Conservation (phyloP, 2,329 filamentous ascomycete species). For the Calonectria fujianensis region DNA sequence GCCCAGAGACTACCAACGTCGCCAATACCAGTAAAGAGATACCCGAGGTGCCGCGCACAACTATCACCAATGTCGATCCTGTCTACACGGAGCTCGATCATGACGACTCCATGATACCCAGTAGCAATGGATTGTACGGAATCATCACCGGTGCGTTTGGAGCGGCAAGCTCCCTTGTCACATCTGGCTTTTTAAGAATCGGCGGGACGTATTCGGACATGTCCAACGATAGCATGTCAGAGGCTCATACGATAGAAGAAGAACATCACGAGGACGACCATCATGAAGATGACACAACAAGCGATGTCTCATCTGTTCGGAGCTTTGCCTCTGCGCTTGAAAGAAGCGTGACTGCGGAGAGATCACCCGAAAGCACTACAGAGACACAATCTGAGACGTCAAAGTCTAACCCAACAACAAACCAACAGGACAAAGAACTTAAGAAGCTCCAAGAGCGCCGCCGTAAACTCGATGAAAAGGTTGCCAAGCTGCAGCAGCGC, state of each 20-base stretch:
- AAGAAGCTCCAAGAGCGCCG: conserved; percentile 77
- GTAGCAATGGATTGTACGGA: conserved; percentile 71
- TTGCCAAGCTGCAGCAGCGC: conserved; percentile 73
- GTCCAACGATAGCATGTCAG: conserved; percentile 54
- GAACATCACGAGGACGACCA: conserved; percentile 50
- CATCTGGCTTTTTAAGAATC: conserved; percentile 59
- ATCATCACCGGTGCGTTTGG: conserved; percentile 73
- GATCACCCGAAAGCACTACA: conserved; percentile 50
- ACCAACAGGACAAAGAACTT: conserved; percentile 76
- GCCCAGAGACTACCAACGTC: conserved; percentile 26
- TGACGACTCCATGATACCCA: conserved; percentile 59
- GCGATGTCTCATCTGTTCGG: conserved; percentile 67
- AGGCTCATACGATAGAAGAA: conserved; percentile 49
- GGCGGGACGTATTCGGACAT: conserved; percentile 55
- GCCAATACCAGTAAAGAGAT: conserved; percentile 14
- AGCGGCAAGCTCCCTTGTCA: conserved; percentile 68
- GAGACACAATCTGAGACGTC: conserved; percentile 64
- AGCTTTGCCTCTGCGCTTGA: conserved; percentile 72
- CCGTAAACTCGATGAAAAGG: conserved; percentile 77
- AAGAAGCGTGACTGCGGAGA: conserved; percentile 56
- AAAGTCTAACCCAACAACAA: conserved; percentile 50
- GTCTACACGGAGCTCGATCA: conserved; percentile 43
- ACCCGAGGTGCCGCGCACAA: conserved; percentile 51
- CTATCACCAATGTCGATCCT: conserved; percentile 56
- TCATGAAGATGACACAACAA: conserved; percentile 56